These are phyloP conservation scores for Candida smagusa DNA, from an alignment of 1,139 yeast species.

Conservation along the genomic window DNA sequence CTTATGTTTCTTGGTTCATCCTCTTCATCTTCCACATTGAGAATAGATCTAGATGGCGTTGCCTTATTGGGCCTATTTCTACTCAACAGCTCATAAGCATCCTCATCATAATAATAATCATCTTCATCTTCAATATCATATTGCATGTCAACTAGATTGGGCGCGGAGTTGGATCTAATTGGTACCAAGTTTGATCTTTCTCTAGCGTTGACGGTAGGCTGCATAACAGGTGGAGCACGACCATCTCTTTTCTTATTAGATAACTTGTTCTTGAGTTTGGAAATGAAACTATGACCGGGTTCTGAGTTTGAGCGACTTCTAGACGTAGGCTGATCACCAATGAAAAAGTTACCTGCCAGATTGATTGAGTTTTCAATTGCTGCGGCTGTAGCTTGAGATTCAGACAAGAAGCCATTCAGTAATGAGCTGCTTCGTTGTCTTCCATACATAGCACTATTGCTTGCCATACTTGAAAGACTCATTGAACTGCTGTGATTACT, in stretches of 20 bases:
- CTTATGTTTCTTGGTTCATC: conserved; percentile 28
- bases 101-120: conserved; percentile 13
- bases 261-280: conserved; percentile 17
- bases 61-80: conserved; percentile 9
- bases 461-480: conserved; percentile 4
- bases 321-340: conserved; percentile 4
- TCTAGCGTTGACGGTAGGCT: conserved; percentile 4
- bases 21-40: conserved; percentile 18
- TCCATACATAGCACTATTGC: not conserved
- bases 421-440: conserved; percentile 6
- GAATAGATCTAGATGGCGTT: not conserved
- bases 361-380: conserved; percentile 6
- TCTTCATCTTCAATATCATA: conserved; percentile 6
- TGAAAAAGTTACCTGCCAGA: conserved; percentile 3
- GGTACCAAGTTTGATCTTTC: not conserved
- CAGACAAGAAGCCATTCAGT: conserved; percentile 4
- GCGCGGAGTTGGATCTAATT: conserved; percentile 8
- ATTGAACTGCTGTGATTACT: conserved; percentile 4
- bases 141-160: conserved; percentile 9
- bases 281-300: conserved; percentile 15
- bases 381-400: conserved; percentile 5
- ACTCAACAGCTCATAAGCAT: conserved; percentile 10
- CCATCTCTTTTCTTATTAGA: conserved; percentile 5
- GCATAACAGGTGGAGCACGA: conserved; percentile 2
- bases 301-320: conserved; percentile 16